Base-by-base conservation (phyloP, 495 filamentous ascomycete species). In the Lasiosphaeriaceae sp. region DNA sequence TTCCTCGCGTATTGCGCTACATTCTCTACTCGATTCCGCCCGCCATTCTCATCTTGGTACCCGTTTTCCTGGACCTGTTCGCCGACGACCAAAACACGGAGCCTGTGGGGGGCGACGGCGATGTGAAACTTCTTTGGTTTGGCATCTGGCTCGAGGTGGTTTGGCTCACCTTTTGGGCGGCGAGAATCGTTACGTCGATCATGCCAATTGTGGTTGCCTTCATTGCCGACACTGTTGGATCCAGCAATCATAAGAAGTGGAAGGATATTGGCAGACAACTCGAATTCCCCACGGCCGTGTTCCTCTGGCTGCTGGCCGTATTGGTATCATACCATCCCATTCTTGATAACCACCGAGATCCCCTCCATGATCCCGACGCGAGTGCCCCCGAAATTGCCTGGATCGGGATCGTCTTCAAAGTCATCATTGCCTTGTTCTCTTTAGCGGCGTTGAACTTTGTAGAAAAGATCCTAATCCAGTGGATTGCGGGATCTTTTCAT, bases 401-500 rank as follows among this genome's bases (percentile, higher is more conserved):
- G 93, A 86, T 96, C 65, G 77, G 69, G 43, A 83, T 84, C 12
- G 81, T 91, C 56, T 92, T 95, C 77, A 96, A 95, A 63, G 83
- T 98, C 63, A 86, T 98, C 58, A 80, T 95, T 8, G 80, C 88
- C 17, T 65, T 92, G 52, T 93, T 98, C 65, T 86, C 95, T 26
- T 83, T 88, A 57, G 83, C 86, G 0, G 78, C 84, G 31, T 73
- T 97, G 50, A 97, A 98, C 70, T 83, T 94, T 49, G 77, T 88
- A 46, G 91, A 97, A 68, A 98, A 97, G 76, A 88, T 98, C 55
- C 81, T 96, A 59, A 93, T 96, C 55, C 92, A 97, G 65, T 83
- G 96, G 67, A 96, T 98, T 65, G 92, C 93, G 17, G 89, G 92
- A 61, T 90, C 85, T 63, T 97, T 98, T 69, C 93, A 98, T 66